Conservation (phyloP, 495 filamentous ascomycete genomes). For the Venustampulla echinocandica region DNA sequence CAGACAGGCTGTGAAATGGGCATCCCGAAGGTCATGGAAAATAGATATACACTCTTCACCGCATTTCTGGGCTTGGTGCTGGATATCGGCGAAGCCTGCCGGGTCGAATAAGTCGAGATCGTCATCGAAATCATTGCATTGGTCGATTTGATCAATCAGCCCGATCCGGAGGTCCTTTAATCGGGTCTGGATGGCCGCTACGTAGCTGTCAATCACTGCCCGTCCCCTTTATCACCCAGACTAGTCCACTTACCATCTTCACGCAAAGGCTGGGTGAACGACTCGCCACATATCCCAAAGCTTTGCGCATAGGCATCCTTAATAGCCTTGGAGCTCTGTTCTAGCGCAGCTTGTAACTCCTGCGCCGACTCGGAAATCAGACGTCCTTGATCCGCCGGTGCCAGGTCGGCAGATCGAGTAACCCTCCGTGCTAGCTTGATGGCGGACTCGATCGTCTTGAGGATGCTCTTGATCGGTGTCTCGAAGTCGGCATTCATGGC, state of each 20-base stretch:
- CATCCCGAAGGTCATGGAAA: constrained; percentile 12
- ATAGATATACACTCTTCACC: constrained; percentile 12
- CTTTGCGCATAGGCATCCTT: constrained; percentile 12
- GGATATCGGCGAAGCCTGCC: constrained; percentile 6
- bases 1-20: neutral
- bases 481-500: constrained; percentile 13
- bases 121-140: constrained; percentile 15
- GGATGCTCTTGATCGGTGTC: constrained; percentile 17
- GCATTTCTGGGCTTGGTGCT: constrained; percentile 11
- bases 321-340: constrained; percentile 6
- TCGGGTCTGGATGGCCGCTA: constrained; percentile 10
- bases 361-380: constrained; percentile 15
- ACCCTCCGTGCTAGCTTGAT: constrained; percentile 14
- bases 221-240: too few relatives aligned
- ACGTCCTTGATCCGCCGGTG: constrained; percentile 10
- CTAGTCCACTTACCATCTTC: constrained; percentile 16
- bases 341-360: constrained; percentile 11
- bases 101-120: constrained; percentile 17
- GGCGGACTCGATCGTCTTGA: constrained; percentile 15
- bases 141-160: constrained; percentile 16
- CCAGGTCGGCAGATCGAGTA: constrained; percentile 9
- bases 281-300: constrained; percentile 12
- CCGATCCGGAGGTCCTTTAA: constrained; percentile 19
- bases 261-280: constrained; percentile 13
- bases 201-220: neutral